Conservation (phyloP, 805 yeast genomes). For the Candida saitoana region DNA sequence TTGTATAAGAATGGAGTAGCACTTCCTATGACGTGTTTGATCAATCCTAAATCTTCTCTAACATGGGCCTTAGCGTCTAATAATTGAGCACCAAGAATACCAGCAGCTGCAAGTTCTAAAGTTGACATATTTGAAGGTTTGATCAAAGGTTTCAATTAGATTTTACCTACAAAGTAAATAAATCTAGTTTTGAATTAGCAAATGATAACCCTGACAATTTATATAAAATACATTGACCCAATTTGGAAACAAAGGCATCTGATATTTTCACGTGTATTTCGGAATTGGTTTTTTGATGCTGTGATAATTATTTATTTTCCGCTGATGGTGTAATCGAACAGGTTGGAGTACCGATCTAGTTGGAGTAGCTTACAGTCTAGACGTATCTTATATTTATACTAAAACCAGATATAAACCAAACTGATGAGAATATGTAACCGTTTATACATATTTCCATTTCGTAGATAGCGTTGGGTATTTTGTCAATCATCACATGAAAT, state of each 20-base stretch:
- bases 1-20: slow-evolving; percentile 40
- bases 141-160: not conserved
- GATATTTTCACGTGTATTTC: slow-evolving; percentile 5
- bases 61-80: slow-evolving; percentile 45
- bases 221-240: slow-evolving; percentile 1
- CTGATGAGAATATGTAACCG: too few relatives aligned
- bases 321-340: not conserved
- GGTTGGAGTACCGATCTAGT: not conserved
- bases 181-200: not conserved
- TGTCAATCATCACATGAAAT: not conserved
- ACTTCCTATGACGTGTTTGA: slow-evolving; percentile 38
- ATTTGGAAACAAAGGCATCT: not conserved
- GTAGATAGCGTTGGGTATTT: too few relatives aligned
- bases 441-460: too few relatives aligned
- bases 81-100: slow-evolving; percentile 40
- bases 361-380: not conserved
- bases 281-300: not conserved
- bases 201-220: not conserved
- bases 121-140: slow-evolving; percentile 30
- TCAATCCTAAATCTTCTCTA: slow-evolving; percentile 51
- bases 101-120: slow-evolving; percentile 40
- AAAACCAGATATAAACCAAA: too few relatives aligned
- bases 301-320: slow-evolving; percentile 1
- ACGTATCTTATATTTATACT: too few relatives aligned
- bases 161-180: not conserved